Conservation (phyloP, 306 rosid genomes). For the Carpinus viminea region DNA sequence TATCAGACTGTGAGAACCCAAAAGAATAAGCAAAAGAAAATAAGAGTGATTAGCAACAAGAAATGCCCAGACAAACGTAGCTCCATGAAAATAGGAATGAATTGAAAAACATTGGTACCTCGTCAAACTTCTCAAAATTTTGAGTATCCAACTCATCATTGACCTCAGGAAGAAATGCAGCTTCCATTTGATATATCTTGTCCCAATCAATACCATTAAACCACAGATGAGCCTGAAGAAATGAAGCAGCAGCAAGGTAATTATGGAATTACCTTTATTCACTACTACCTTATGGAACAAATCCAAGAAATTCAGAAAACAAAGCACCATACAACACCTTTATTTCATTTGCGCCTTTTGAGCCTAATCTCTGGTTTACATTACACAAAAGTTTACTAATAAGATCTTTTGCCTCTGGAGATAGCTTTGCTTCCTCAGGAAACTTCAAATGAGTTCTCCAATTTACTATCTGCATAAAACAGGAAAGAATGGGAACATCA, state of each 20-base stretch:
- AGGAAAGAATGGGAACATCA: conserved; percentile 21
- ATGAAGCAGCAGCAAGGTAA: conserved; percentile 47
- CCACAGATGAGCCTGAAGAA: conserved; percentile 74
- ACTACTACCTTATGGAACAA: conserved; percentile 29
- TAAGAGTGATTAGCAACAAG: conserved; percentile 21
- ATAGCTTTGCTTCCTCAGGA: conserved; percentile 89
- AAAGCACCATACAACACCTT: conserved; percentile 87
- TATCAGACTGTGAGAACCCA: conserved; percentile 58
- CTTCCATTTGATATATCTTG: conserved; percentile 86
- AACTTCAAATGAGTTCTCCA: conserved; percentile 96
- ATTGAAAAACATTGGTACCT: conserved; percentile 49
- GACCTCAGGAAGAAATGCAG: conserved; percentile 97
- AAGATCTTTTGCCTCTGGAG: conserved; percentile 84
- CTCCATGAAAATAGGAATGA: conserved; percentile 27
- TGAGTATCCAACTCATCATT: conserved; percentile 96
- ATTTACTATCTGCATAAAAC: conserved; percentile 74
- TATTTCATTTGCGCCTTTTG: conserved; percentile 85
- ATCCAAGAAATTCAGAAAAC: conserved; percentile 52
- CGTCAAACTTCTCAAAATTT: conserved; percentile 96
- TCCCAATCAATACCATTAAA: conserved; percentile 78
- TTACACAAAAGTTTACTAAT: conserved; percentile 81
- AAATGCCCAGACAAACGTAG: conserved; percentile 18
- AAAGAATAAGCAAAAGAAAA: conserved; percentile 25
- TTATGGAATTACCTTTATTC: conserved; percentile 41
- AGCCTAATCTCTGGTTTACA: conserved; percentile 83